Conservation (phyloP, 2,329 filamentous ascomycete genomes). For the Fusarium compactum region DNA sequence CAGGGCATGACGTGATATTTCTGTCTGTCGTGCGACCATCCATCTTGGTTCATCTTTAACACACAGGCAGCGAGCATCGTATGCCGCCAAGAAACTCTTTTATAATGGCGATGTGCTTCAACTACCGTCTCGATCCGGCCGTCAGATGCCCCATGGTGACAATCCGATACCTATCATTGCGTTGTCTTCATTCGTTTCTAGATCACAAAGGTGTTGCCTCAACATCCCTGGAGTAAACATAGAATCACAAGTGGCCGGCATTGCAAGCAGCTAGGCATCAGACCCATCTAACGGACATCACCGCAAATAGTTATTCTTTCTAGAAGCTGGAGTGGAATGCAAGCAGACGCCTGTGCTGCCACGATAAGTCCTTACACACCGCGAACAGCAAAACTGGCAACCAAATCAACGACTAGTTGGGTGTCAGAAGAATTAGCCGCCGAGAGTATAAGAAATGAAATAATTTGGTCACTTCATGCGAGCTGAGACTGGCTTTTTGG, state of each 20-base stretch:
- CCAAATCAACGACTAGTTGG: not conserved
- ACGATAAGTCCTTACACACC: not conserved
- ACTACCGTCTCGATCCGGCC: slow-evolving; percentile 23
- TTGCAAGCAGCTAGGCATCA: too few relatives aligned
- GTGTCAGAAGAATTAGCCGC: not conserved
- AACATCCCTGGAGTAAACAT: not conserved
- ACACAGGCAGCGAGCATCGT: slow-evolving; percentile 19
- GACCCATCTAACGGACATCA: too few relatives aligned
- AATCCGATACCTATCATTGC: slow-evolving; percentile 27
- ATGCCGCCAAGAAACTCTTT: slow-evolving; percentile 19
- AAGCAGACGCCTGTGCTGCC: not conserved
- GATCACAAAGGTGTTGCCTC: not conserved
- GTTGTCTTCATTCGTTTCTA: slow-evolving; percentile 13
- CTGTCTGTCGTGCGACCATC: not conserved
- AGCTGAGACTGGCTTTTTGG: not conserved
- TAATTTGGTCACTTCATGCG: not conserved
- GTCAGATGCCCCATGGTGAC: slow-evolving; percentile 5
- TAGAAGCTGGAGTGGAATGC: not conserved
- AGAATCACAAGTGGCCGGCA: not conserved
- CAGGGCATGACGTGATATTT: slow-evolving; percentile 10
- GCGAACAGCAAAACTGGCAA: not conserved
- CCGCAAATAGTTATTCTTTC: not conserved
- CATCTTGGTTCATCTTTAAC: not conserved
- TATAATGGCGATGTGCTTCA: not conserved
- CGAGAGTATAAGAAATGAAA: not conserved